These are phyloP conservation scores for Lathyrus tuberosus DNA, from an alignment of 306 rosid species.

Conservation along the genomic window DNA sequence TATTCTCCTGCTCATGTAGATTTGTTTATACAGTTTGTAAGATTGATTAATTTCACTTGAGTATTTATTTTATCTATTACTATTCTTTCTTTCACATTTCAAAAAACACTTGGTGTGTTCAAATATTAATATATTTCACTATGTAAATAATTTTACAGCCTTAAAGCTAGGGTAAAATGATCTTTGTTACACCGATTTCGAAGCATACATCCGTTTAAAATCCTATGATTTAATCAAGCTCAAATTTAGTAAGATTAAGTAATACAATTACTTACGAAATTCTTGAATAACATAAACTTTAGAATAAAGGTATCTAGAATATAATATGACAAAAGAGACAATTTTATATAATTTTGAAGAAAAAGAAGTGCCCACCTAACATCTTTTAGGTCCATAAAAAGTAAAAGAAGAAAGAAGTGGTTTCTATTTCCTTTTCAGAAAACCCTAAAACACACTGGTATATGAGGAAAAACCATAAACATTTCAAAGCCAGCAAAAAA, in stretches of 20 bases:
- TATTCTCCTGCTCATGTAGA: too few species aligned
- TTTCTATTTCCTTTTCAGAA: slow-evolving; percentile 24
- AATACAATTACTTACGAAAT: not conserved
- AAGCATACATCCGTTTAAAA: too few species aligned
- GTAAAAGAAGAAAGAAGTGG: slow-evolving; percentile 9
- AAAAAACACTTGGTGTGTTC: not conserved
- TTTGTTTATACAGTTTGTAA: too few species aligned
- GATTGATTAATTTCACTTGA: not conserved
- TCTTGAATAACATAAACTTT: not conserved
- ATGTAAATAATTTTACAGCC: too few species aligned
- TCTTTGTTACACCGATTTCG: too few species aligned
- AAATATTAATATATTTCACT: too few species aligned
- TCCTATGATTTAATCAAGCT: too few species aligned
- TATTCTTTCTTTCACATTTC: too few species aligned
- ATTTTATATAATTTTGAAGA: not conserved
- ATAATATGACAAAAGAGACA: slow-evolving; percentile 28
- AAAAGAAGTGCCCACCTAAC: slow-evolving; percentile 19
- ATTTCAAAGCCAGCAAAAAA: not conserved
- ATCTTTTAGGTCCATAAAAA: slow-evolving; percentile 26
- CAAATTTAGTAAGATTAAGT: too few species aligned
- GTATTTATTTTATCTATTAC: too few species aligned
- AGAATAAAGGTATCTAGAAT: not conserved
- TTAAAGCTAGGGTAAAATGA: too few species aligned
- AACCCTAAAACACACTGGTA: slow-evolving; percentile 21
- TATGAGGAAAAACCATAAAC: not conserved